These are phyloP conservation scores for Trichodelitschia bisporula DNA, from an alignment of 495 filamentous ascomycete genomes.

Conservation along the genomic window DNA sequence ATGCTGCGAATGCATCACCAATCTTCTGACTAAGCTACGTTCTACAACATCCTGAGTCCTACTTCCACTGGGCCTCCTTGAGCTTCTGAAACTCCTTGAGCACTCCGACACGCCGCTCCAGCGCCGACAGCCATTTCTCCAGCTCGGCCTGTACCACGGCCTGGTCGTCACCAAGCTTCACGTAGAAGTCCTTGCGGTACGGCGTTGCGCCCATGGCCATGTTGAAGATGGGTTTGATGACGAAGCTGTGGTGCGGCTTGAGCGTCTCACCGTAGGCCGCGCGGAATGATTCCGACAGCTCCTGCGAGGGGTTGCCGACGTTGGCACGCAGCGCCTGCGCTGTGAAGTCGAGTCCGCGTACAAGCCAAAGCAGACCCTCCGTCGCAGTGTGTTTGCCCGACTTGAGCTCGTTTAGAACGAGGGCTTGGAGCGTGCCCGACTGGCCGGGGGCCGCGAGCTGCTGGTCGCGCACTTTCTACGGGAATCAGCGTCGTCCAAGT, in stretches of 20 bases:
- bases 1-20: too few species aligned
- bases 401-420: conserved; percentile 68
- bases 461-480: conserved; percentile 77
- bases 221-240: conserved; percentile 73
- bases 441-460: conserved; percentile 51
- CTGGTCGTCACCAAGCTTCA: conserved; percentile 49
- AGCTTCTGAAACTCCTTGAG: conserved; percentile 12
- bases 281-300: conserved; percentile 72
- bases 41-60: too few species aligned
- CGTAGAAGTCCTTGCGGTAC: conserved; percentile 75
- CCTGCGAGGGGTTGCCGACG: conserved; percentile 33
- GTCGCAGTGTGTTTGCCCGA: conserved; percentile 61
- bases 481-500: neutral
- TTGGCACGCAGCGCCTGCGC: conserved; percentile 59
- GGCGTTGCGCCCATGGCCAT: conserved; percentile 82
- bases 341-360: conserved; percentile 82
- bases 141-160: conserved; percentile 34
- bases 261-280: conserved; percentile 61
- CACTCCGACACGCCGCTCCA: conserved; percentile 31
- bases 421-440: conserved; percentile 57
- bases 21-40: too few species aligned
- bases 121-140: conserved; percentile 39
- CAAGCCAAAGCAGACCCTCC: conserved; percentile 79
- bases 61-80: conserved; percentile 11
- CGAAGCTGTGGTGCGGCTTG: conserved; percentile 67